These are phyloP conservation scores for Kockiozyma suomiensis DNA, from an alignment of 805 yeast genomes.

Conservation along the genomic window DNA sequence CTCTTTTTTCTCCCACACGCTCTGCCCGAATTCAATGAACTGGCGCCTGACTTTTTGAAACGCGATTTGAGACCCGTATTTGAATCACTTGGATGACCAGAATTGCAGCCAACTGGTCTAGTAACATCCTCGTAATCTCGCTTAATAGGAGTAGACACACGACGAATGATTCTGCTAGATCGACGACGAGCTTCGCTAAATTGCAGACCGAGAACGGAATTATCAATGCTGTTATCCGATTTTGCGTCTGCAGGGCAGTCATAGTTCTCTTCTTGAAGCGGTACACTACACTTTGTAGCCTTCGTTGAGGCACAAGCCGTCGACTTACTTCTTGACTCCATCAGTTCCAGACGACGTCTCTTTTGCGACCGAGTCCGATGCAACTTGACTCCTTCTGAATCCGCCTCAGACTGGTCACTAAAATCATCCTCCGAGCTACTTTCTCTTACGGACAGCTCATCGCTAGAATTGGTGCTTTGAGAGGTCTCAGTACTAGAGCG, in stretches of 20 bases:
- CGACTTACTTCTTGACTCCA: background rate
- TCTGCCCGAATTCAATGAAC: background rate
- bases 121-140: conserved; percentile 16
- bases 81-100: background rate
- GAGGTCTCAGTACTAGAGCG: background rate
- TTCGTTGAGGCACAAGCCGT: background rate
- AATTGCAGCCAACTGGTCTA: background rate
- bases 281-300: background rate
- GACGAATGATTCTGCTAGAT: conserved; percentile 5
- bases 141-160: conserved; percentile 4
- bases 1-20: background rate
- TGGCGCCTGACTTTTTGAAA: background rate
- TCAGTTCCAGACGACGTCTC: conserved; percentile 4
- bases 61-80: background rate
- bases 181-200: conserved; percentile 6
- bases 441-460: background rate
- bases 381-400: conserved; percentile 4
- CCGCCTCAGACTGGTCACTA: conserved; percentile 3
- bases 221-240: background rate
- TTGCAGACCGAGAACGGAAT: background rate
- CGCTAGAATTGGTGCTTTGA: background rate
- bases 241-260: background rate
- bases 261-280: background rate
- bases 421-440: background rate
- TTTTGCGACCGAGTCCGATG: conserved; percentile 17